phyloP scores from a whole-genome alignment of 106 monocot species.

The Agapanthus africanus region DNA sequence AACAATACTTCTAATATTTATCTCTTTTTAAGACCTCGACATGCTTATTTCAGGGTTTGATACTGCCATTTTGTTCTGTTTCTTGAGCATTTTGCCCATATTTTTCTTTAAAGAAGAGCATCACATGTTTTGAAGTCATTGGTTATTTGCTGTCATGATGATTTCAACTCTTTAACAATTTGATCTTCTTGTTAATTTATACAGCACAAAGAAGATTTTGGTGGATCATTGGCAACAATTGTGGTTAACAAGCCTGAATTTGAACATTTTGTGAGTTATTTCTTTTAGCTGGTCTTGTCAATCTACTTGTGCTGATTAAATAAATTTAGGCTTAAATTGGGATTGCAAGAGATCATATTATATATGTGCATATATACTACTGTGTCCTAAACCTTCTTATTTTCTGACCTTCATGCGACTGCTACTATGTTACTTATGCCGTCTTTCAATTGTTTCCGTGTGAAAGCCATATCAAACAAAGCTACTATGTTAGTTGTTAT shows the following conservation, averaged over 20 bases:
- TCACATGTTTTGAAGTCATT: not conserved
- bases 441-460: too few relatives aligned
- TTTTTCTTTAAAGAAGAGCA: not conserved
- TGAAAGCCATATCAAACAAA: too few relatives aligned
- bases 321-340: not conserved
- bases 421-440: too few relatives aligned
- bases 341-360: not conserved
- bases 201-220: constrained; percentile 79
- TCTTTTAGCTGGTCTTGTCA: not conserved
- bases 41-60: not conserved
- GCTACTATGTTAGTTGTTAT: too few relatives aligned
- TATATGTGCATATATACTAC: not conserved
- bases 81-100: not conserved
- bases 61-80: not conserved
- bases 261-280: constrained; percentile 54
- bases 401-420: not conserved
- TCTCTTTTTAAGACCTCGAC: too few relatives aligned
- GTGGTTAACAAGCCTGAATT: constrained; percentile 45
- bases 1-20: too few relatives aligned
- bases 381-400: not conserved
- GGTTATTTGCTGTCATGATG: not conserved
- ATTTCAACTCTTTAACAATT: not conserved
- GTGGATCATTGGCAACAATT: constrained; percentile 46
- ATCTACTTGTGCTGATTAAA: not conserved
- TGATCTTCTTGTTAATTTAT: constrained; percentile 9